phyloP scores from a whole-genome alignment of 768 basidiomycete species.

The Russula foetens region DNA sequence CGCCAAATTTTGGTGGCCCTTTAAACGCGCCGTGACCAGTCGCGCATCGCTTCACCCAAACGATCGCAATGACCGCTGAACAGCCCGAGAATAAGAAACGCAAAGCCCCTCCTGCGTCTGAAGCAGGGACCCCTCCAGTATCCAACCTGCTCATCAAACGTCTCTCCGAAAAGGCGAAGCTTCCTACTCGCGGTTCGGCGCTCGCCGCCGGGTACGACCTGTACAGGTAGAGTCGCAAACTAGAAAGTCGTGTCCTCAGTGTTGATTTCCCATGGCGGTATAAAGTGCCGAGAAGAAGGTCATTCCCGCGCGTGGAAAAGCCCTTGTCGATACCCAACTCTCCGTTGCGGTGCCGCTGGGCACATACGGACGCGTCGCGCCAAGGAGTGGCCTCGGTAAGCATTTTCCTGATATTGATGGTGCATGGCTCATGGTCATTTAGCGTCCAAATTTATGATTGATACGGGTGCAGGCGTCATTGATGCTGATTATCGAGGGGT shows the following conservation, averaged over 20 bases:
- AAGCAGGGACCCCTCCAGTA: constrained; percentile 30
- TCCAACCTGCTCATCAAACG: constrained; percentile 72
- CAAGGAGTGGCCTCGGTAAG: constrained; percentile 86
- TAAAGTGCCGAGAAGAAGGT: constrained; percentile 77
- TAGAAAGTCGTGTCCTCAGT: not conserved
- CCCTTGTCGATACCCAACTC: constrained; percentile 82
- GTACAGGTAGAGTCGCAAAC: constrained; percentile 57
- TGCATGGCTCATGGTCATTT: not conserved
- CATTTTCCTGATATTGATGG: not conserved
- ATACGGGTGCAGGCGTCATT: constrained; percentile 95
- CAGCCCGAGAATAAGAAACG: constrained; percentile 42
- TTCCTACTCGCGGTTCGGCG: constrained; percentile 82
- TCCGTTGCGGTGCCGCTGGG: constrained; percentile 91
- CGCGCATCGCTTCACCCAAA: not conserved
- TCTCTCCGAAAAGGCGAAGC: constrained; percentile 68
- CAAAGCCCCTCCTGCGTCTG: constrained; percentile 41
- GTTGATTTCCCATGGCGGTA: not conserved
- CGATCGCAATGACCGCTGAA: constrained; percentile 7
- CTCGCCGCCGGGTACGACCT: constrained; percentile 94
- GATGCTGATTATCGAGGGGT: constrained; percentile 94
- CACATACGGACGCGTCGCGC: constrained; percentile 95
- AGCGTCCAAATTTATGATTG: constrained; percentile 98
- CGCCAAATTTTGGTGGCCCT: too few relatives aligned
- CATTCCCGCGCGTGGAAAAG: constrained; percentile 87
- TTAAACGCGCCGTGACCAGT: not conserved